A percentile compares a stretch with the other conserved stretches of the same genome.
Conservation (phyloP, 345 rosid species). For the Cardamine chenopodiifolia region DNA sequence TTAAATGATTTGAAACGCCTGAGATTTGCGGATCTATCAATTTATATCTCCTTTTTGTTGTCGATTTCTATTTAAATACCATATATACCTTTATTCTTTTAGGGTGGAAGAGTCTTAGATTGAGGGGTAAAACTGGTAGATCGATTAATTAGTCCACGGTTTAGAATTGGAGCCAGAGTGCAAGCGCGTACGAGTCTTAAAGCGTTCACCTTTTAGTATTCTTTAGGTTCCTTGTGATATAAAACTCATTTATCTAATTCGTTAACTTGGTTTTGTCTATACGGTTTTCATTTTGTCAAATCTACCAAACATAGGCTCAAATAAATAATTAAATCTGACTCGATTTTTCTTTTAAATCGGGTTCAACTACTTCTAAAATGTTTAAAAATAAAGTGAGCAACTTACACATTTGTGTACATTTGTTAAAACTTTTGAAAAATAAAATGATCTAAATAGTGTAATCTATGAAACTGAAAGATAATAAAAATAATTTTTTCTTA, state of each 20-base stretch:
- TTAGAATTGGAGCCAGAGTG: slow-evolving; percentile 3
- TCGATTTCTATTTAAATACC: slow-evolving; percentile 36
- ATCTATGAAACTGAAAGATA: too few relatives aligned
- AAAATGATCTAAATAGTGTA: too few relatives aligned
- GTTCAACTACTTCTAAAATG: too few relatives aligned
- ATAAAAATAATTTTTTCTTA: too few relatives aligned
- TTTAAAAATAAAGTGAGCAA: too few relatives aligned
- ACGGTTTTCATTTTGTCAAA: too few relatives aligned
- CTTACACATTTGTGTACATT: too few relatives aligned
- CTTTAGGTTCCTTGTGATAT: not conserved
- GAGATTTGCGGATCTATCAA: slow-evolving; percentile 46
- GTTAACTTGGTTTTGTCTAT: not conserved
- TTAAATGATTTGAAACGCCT: slow-evolving; percentile 48
- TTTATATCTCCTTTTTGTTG: slow-evolving; percentile 48
- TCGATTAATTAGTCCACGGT: not conserved
- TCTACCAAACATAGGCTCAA: too few relatives aligned
- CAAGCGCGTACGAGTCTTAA: slow-evolving; percentile 23
- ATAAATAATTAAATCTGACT: too few relatives aligned
- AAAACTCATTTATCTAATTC: not conserved
- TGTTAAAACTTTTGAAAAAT: too few relatives aligned
- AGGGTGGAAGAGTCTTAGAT: not conserved
- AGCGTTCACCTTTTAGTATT: not conserved
- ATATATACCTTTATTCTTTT: slow-evolving; percentile 10
- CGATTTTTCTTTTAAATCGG: too few relatives aligned
- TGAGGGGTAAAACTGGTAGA: slow-evolving; percentile 10